Base-by-base conservation (phyloP, 495 filamentous ascomycete genomes). In the Daldinia caldariorum region DNA sequence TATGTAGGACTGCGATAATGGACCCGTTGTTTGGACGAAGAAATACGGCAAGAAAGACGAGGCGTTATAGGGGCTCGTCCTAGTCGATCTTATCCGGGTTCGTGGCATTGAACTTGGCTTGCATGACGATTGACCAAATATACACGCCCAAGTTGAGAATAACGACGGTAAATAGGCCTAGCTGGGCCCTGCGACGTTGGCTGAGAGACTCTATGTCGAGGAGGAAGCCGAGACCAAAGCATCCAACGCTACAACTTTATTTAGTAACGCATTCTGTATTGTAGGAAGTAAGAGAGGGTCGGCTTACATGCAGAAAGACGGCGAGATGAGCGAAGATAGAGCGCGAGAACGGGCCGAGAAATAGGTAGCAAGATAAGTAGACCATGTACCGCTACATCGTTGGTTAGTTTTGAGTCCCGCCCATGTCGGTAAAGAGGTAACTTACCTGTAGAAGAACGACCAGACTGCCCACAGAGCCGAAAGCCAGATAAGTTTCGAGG, bases 341-440 rank as follows among this genome's bases (percentile, higher is more conserved):
- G 82, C 79, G 20, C 83, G 74, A 26, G 79, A 74, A 8, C 81
- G 79, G 13, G 84, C 82, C n/a, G 81, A 80, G 70, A 85, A 84
- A 57, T 85, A 84, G 41, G 79, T 81, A 16, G 78, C 82, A 34
- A 84, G 71, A 63, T 84, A 85, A 38, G 82, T 84, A 6, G 78
- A 79, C 64, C 84, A 84, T 13, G 82, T 81, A n/a, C 74, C 68
- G 34, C 69, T 69, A 43, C 14, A 31, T 38, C 29, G 26, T 16
- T 22, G 6, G 56, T 67, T 18, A 67, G 64, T 29, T 43, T 45
- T 7, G 22, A 20, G 12, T 34, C 16, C 12, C 16, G 9, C 20
- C 34, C 37, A n/a, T 8, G 43, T 78, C 77, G 73, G 78, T 79
- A 18, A 76, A 78, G n/a, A n/a, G n/a, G 47, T 71, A 76, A 0